Base-by-base conservation (phyloP, 179 eudicot species). In the Silene noctiflora region DNA sequence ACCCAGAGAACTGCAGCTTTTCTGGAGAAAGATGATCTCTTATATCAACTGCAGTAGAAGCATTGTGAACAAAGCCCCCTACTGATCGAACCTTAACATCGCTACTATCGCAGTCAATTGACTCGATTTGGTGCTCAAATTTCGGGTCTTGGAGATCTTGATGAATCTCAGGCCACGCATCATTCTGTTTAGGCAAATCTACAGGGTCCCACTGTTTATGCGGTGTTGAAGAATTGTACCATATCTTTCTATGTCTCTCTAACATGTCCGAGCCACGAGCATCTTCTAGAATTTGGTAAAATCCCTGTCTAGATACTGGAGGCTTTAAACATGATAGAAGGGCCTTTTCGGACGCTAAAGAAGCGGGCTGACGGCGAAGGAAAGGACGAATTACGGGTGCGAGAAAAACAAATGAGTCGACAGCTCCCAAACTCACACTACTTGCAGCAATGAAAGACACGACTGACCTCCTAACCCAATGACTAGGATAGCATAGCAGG, bases 171-270 rank as follows among this genome's bases (percentile, higher is more conserved):
- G 95, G 79, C 96, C 93, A 88, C 72, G 75, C 84, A 62, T 80
- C 89, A 5, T 81, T 77, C 69, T 84, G 86, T 82, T 88, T 85
- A 48, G 77, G 79, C 60, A 85, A 73, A 69, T 90, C 97, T 55
- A 78, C 75, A 68, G 82, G 73, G 70, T 88, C 96, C 84, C 84
- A 77, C 70, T 86, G 90, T 73, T 86, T 91, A 75, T 89, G 82
- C 77, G 82, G 93, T 46, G 93, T 73, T 72, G 97, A 87, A 73
- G 97, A 78, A 80, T 85, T 95, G 86, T 93, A 95, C 99, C 99
- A 95, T 79, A 95, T 93, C 89, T 90, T 95, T 79, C 99, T 91
- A 85, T 95, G 99, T 76, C 99, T 89, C 87, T 95, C 99, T 81
- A 91, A 78, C 99, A 95, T 95, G 84, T 95, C 99, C 70, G 99